A percentile compares a stretch with the other conserved stretches of the same genome.
These are phyloP conservation scores for Fusarium cicatricum DNA, from an alignment of 2,329 filamentous ascomycete species.

Conservation along the genomic window DNA sequence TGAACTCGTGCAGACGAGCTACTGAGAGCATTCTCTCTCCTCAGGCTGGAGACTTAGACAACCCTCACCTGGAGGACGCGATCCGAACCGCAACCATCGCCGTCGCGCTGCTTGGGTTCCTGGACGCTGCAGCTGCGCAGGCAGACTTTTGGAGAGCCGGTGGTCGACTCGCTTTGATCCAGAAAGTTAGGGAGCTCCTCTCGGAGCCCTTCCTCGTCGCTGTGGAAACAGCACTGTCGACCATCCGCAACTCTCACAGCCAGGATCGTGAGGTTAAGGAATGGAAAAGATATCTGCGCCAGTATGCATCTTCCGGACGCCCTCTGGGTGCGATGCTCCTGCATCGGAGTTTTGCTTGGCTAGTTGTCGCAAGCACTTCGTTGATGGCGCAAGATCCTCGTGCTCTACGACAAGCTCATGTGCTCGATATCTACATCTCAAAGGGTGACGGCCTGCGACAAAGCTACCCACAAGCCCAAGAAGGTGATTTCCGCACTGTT, in stretches of 20 bases:
- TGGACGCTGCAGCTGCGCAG: constrained; percentile 81
- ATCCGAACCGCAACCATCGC: constrained; percentile 77
- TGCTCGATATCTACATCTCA: constrained; percentile 78
- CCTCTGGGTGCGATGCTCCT: constrained; percentile 92
- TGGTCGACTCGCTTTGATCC: constrained; percentile 77
- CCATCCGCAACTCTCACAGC: constrained; percentile 80
- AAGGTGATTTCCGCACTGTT: constrained; percentile 64
- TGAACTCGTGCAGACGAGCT: constrained; percentile 73
- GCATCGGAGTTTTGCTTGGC: constrained; percentile 86
- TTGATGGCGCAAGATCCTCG: constrained; percentile 72
- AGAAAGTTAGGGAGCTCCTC: constrained; percentile 75
- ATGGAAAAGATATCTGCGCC: constrained; percentile 86
- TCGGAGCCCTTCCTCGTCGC: constrained; percentile 86
- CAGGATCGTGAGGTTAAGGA: constrained; percentile 74
- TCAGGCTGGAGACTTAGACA: constrained; percentile 63
- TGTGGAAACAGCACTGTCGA: constrained; percentile 89
- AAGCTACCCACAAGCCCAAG: constrained; percentile 47
- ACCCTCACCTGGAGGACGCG: constrained; percentile 70
- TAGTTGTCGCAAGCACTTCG: constrained; percentile 81
- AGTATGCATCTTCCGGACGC: constrained; percentile 80
- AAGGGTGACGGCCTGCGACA: constrained; percentile 57
- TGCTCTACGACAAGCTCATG: constrained; percentile 66
- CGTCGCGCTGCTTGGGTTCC: constrained; percentile 87
- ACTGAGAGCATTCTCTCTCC: constrained; percentile 64
- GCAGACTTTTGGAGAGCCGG: constrained; percentile 81